These are phyloP conservation scores for Botryosphaeria dothidea DNA, from an alignment of 2,329 filamentous ascomycete genomes.

Conservation along the genomic window DNA sequence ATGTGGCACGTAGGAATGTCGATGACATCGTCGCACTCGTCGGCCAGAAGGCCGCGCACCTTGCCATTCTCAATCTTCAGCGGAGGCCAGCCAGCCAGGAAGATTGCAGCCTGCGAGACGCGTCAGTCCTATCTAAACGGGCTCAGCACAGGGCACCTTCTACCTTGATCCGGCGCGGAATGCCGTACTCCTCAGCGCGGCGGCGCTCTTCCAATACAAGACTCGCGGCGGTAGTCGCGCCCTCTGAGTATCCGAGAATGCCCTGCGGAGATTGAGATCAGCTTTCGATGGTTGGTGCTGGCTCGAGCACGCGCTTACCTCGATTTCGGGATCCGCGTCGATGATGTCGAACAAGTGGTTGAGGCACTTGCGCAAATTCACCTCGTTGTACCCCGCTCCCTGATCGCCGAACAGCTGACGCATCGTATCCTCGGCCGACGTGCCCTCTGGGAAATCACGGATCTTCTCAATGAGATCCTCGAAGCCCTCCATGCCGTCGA, in stretches of 20 bases:
- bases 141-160: no score
- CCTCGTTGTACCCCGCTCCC: constrained; percentile 28
- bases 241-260: constrained; percentile 63
- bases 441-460: constrained; percentile 55
- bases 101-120: constrained; percentile 48
- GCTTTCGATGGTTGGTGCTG: neutral
- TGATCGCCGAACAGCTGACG: constrained; percentile 50
- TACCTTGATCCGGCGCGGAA: constrained; percentile 23
- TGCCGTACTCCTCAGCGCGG: constrained; percentile 38
- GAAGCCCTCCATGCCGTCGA: constrained; percentile 31
- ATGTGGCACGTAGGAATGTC: constrained; percentile 45
- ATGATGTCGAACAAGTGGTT: constrained; percentile 46
- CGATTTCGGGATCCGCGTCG: constrained; percentile 40
- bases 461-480: constrained; percentile 54
- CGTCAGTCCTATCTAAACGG: neutral
- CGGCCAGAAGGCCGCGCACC: constrained; percentile 35
- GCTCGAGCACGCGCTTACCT: neutral
- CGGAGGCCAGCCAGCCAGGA: constrained; percentile 52
- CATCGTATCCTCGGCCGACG: constrained; percentile 58
- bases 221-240: constrained; percentile 56
- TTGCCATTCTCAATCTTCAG: constrained; percentile 32
- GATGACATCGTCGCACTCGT: constrained; percentile 42
- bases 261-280: constrained; percentile 45
- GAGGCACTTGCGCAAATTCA: constrained; percentile 28
- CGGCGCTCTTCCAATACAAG: constrained; percentile 52